Evolutionary conservation across 2,329 filamentous ascomycete species (phyloP), one percentile per base, ranked within the genome.

Genomic region (Aspergillus chevalieri): DNA sequence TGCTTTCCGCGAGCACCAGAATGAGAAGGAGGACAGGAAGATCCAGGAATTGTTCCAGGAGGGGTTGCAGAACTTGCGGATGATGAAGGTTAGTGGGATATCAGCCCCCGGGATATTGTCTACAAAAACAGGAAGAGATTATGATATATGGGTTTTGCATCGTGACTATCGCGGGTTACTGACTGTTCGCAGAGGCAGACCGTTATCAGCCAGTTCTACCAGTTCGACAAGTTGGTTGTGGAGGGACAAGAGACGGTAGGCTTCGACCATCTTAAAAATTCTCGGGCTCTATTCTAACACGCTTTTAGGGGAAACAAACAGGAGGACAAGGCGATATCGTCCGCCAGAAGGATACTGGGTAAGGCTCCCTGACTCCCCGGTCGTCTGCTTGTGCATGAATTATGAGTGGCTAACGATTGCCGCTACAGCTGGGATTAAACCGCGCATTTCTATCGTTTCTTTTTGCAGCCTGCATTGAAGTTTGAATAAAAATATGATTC

Each of bases 171-270:
- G 44, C 22, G 14, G 19, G 14, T 51, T 43, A 21, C 64, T 80
- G 54, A 79, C 66, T 46, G 8, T 39, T 26, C 52, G 61, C 75
- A 97, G 93, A 85, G 93, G 67, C 93, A 97, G 86, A 94, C 92
- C 9, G 80, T 93, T 46, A 83, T 98, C 65, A 94, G 90, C 67
- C 88, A 95, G 67, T 97, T 97, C 74, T 97, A 89, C 75, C 87
- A 96, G 73, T 71, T 94, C 54, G 91, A 97, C 66, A 80, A 84
- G 65, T 79, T 98, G 71, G 93, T 98, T 12, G 88, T 98, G 0
- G 93, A 98, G 72, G 87, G 87, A 15, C 86, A 88, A 51, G 85
- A 89, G 69, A 83, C 86, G 62, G 86, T 89, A 79, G 57, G 80
- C 26, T 30, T 74, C 41, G 19, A 19, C 49, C 55, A 22, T 57